A percentile compares a stretch with the other conserved stretches of the same genome.
phyloP scores from a whole-genome alignment of 805 yeast genomes.

The Martiniozyma abietophila region DNA sequence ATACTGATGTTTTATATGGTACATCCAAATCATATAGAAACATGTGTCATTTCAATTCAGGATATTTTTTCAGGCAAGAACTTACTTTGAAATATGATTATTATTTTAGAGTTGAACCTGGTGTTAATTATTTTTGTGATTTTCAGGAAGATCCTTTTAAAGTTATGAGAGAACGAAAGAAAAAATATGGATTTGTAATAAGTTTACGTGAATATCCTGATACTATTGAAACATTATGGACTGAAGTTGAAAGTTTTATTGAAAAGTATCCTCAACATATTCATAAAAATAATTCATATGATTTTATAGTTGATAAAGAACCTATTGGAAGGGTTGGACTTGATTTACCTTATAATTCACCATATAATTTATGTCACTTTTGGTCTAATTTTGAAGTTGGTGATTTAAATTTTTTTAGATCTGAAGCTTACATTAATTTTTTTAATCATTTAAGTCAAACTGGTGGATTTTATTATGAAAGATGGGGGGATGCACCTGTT shows the following conservation, averaged over 20 bases:
- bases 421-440: constrained; percentile 49
- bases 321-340: constrained; percentile 32
- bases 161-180: constrained; percentile 63
- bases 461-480: constrained; percentile 76
- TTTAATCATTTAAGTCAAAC: constrained; percentile 55
- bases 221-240: constrained; percentile 84
- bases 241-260: constrained; percentile 55
- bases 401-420: constrained; percentile 58
- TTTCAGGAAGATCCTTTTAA: constrained; percentile 81
- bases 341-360: constrained; percentile 30
- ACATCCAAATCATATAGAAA: constrained; percentile 65
- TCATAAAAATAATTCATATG: constrained; percentile 55
- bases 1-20: constrained; percentile 52
- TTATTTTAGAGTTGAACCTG: constrained; percentile 95
- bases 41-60: constrained; percentile 94
- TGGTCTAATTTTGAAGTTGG: constrained; percentile 86
- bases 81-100: constrained; percentile 66
- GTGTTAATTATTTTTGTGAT: constrained; percentile 82
- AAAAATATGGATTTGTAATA: constrained; percentile 83
- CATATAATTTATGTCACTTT: constrained; percentile 74
- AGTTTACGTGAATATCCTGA: constrained; percentile 72
- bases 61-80: constrained; percentile 77
- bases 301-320: constrained; percentile 45
- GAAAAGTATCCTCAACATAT: constrained; percentile 48
- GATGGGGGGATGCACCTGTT: constrained; percentile 97